These are phyloP conservation scores for Neoboletus magnificus DNA, from an alignment of 768 basidiomycete genomes.

Conservation along the genomic window DNA sequence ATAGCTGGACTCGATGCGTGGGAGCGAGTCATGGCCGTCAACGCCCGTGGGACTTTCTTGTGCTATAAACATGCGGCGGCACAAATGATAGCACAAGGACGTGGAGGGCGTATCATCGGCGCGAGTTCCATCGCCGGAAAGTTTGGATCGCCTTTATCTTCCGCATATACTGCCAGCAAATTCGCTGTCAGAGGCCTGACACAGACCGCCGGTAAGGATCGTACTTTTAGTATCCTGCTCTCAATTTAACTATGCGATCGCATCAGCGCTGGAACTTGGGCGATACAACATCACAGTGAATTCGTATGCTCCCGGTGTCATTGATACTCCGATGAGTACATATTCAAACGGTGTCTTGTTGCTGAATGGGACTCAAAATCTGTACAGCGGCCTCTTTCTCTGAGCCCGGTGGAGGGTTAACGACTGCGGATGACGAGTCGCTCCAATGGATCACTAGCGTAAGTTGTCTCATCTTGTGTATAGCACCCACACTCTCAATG, in stretches of 20 bases:
- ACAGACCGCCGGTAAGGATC: conserved; percentile 34
- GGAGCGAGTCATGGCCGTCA: conserved; percentile 46
- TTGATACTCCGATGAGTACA: conserved; percentile 33
- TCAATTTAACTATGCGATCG: neutral
- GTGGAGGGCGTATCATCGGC: conserved; percentile 55
- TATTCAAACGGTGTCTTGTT: neutral
- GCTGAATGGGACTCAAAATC: neutral
- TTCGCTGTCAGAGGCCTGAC: conserved; percentile 42
- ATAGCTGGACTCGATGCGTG: conserved; percentile 36
- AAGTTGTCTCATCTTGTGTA: neutral
- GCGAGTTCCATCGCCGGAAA: conserved; percentile 19
- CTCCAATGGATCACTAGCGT: neutral
- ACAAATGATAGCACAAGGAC: conserved; percentile 55
- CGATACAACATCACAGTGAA: conserved; percentile 39
- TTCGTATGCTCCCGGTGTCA: conserved; percentile 37
- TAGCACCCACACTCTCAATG: neutral
- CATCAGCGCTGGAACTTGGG: conserved; percentile 29
- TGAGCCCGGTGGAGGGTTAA: neutral
- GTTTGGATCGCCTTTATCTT: neutral
- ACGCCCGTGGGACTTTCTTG: conserved; percentile 55
- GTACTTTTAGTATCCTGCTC: neutral
- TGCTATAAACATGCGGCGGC: conserved; percentile 63
- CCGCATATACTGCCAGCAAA: conserved; percentile 37
- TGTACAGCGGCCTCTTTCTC: neutral
- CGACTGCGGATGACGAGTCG: neutral